phyloP scores from a whole-genome alignment of 495 filamentous ascomycete genomes.

The Podospora pseudopauciseta region DNA sequence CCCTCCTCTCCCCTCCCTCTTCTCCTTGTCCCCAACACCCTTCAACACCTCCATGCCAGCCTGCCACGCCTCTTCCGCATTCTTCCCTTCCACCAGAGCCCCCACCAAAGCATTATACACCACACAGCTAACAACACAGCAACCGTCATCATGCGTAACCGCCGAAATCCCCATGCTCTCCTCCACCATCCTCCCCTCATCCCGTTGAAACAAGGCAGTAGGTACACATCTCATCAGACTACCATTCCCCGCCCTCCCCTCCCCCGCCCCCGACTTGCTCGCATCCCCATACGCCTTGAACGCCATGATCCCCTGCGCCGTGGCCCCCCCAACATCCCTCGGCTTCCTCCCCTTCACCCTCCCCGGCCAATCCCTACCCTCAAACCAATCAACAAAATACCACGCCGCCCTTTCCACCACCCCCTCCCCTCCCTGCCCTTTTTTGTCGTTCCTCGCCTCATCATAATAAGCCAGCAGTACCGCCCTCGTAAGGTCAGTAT shows the following conservation, averaged over 20 bases:
- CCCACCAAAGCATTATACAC: constrained; percentile 27
- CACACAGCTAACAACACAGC: constrained; percentile 23
- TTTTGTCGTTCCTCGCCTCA: not conserved
- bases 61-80: constrained; percentile 19
- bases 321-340: constrained; percentile 27
- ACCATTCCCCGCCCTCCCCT: constrained; percentile 29
- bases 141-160: constrained; percentile 27
- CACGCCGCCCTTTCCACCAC: constrained; percentile 17
- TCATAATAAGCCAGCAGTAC: constrained; percentile 27
- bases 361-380: constrained; percentile 26
- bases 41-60: constrained; percentile 13
- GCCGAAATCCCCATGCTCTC: constrained; percentile 22
- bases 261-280: constrained; percentile 19
- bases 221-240: constrained; percentile 31
- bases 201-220: constrained; percentile 23
- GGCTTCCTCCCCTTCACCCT: constrained; percentile 17
- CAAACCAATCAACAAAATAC: constrained; percentile 30
- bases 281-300: constrained; percentile 17
- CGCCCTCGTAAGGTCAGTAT: constrained; percentile 23
- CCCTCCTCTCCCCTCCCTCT: not conserved
- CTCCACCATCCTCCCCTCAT: constrained; percentile 1
- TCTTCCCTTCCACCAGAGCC: constrained; percentile 21
- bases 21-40: not conserved
- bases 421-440: constrained; percentile 3
- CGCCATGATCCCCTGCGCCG: constrained; percentile 17